These are phyloP conservation scores for Spathaspora sp. DNA, from an alignment of 805 yeast species.

Conservation along the genomic window DNA sequence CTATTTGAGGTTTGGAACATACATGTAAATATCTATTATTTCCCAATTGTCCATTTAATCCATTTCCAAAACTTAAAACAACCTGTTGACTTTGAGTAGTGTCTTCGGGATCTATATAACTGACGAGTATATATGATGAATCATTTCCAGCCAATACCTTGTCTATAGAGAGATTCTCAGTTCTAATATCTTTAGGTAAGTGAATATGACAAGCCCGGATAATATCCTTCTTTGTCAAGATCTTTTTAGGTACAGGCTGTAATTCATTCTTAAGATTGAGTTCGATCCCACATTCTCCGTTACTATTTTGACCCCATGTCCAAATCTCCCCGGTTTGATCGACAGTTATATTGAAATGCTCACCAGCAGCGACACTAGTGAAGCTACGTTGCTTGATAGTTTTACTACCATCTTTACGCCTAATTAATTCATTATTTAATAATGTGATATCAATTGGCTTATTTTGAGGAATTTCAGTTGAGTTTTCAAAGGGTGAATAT, in stretches of 20 bases:
- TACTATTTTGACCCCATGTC: conserved; percentile 81
- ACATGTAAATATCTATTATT: conserved; percentile 72
- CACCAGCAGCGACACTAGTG: conserved; percentile 66
- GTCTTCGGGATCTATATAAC: conserved; percentile 11
- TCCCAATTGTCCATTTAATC: conserved; percentile 84
- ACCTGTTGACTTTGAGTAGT: conserved; percentile 11
- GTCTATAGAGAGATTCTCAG: conserved; percentile 42
- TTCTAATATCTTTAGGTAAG: conserved; percentile 14
- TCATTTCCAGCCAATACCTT: conserved; percentile 70
- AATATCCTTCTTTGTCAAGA: conserved; percentile 14
- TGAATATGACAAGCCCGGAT: conserved; percentile 7
- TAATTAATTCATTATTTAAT: conserved; percentile 46
- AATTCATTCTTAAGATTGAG: conserved; percentile 63
- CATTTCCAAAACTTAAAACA: conserved; percentile 73
- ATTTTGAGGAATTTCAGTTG: conserved; percentile 19
- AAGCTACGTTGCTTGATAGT: conserved; percentile 42
- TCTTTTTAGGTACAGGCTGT: conserved; percentile 64
- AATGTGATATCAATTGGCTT: conserved; percentile 48
- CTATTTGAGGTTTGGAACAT: conserved; percentile 59
- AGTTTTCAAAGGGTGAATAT: conserved; percentile 58
- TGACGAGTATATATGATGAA: conserved; percentile 37
- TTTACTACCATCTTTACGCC: conserved; percentile 15
- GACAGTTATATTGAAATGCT: conserved; percentile 66
- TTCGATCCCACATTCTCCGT: conserved; percentile 80
- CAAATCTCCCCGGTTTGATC: conserved; percentile 67